Conservation (phyloP, 2,329 filamentous ascomycete species). For the Westerdykella ornata region DNA sequence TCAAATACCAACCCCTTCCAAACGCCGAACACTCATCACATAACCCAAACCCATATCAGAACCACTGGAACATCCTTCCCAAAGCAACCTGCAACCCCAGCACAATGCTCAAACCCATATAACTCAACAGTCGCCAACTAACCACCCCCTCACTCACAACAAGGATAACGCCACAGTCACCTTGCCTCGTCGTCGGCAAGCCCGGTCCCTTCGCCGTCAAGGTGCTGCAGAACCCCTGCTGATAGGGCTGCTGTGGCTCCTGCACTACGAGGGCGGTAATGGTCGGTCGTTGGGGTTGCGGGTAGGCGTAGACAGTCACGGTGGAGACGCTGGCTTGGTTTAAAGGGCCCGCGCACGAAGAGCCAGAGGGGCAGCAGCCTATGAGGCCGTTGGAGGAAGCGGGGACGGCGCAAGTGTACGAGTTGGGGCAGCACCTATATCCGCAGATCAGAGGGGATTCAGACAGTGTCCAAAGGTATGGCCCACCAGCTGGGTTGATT, state of each 20-base stretch:
- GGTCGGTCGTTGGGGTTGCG: conserved; percentile 21
- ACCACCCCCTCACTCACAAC: conserved; percentile 25
- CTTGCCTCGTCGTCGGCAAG: conserved; percentile 28
- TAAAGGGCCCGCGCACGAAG: conserved; percentile 27
- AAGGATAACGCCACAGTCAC: conserved; percentile 35
- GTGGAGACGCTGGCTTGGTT: conserved; percentile 31
- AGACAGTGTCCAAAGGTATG: neutral
- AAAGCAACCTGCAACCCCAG: conserved; percentile 20
- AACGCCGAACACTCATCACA: no score
- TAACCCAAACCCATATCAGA: conserved; percentile 4
- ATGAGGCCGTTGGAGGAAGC: conserved; percentile 29
- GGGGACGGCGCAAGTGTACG: conserved; percentile 30
- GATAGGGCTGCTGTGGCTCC: neutral
- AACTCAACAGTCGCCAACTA: conserved; percentile 14
- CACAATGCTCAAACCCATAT: conserved; percentile 12
- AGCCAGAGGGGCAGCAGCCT: conserved; percentile 35
- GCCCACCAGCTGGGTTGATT: conserved; percentile 40
- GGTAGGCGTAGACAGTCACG: conserved; percentile 29
- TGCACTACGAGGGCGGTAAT: conserved; percentile 7
- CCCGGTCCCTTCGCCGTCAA: conserved; percentile 32
- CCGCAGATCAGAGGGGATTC: neutral
- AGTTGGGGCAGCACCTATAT: conserved; percentile 34
- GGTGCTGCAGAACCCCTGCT: conserved; percentile 31
- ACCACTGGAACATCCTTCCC: conserved; percentile 22
- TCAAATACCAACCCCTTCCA: no score